Base-by-base conservation (phyloP, 2,329 filamentous ascomycete genomes). In the Colletotrichum gigasporum region DNA sequence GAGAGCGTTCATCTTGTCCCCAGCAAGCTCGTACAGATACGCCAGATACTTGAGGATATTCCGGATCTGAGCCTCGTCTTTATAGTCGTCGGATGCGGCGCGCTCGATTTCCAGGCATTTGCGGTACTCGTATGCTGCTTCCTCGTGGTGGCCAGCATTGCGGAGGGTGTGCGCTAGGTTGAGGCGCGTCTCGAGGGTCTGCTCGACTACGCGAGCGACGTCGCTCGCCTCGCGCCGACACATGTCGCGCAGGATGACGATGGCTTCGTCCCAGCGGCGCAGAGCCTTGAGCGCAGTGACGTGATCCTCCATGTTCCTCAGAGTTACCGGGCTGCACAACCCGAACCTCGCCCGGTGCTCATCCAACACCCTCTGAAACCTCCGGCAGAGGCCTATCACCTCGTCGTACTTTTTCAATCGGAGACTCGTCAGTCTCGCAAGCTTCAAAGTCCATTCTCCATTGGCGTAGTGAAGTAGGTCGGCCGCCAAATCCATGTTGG, bases 381-480 rank as follows among this genome's bases (percentile, higher is more conserved):
- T 26, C 7, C 55, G 60, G 16, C 66, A 68, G 16, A 68, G 65
- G 10, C 50, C 48, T 5, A 67, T 54, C 3, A 68, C 66, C n/a
- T 66, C 55, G 1, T 65, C 55, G 53, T 68, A 64, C 11, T 52
- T 54, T 14, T 53, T 54, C 5, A 68, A 42, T 28, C 59, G 54
- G 7, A 68, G 56, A 26, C 61, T 58, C 14, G 66, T 68, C 42
- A 64, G n/a, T 2, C 66, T 52, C 18, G 64, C 66, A 22, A 68
- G 64, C 56, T 68, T 68, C 12, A 68, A 64, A 1, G 66, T 68
- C 66, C 66, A 68, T 18, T 68, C 66, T 9, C 66, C 66, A 18
- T 68, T 68, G n/a, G 66, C 64, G 26, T 68, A 68, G 52, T 68
- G 66, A 12, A 68, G 55, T 6, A 68, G 60, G 32, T 68, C 66